phyloP scores from a whole-genome alignment of 768 basidiomycete genomes.

The Panus rudis region DNA sequence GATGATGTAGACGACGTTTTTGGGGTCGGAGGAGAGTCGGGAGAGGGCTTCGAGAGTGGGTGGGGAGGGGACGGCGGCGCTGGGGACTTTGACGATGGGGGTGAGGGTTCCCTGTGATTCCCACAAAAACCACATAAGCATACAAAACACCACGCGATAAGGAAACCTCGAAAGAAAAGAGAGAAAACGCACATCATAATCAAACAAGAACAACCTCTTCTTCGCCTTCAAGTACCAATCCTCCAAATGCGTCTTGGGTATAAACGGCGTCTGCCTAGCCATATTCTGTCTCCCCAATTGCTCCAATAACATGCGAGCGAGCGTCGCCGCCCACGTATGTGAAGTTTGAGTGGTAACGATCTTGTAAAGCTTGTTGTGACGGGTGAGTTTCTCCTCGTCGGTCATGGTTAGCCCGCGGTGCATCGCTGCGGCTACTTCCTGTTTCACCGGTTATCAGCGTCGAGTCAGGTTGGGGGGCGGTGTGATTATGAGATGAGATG shows the following conservation, averaged over 20 bases:
- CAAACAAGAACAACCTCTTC: conserved; percentile 89
- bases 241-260: conserved; percentile 57
- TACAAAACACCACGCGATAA: conserved; percentile 1
- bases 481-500: too few species aligned
- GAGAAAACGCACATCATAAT: conserved; percentile 74
- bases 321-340: conserved; percentile 89
- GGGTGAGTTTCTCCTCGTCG: conserved; percentile 57
- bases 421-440: conserved; percentile 89
- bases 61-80: conserved; percentile 75
- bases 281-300: conserved; percentile 74
- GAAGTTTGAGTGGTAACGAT: conserved; percentile 89
- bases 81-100: conserved; percentile 92
- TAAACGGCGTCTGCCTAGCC: conserved; percentile 78
- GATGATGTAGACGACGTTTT: conserved; percentile 94
- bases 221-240: conserved; percentile 57
- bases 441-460: too few species aligned
- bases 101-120: conserved; percentile 78
- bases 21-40: conserved; percentile 68
- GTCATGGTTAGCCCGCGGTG: conserved; percentile 83
- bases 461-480: not conserved
- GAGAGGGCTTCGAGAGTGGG: conserved; percentile 69
- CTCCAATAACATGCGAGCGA: conserved; percentile 81
- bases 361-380: conserved; percentile 74
- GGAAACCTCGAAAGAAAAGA: not conserved
- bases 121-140: conserved; percentile 1